phyloP scores from a whole-genome alignment of 345 rosid species.

The rapeseed (Brassica napus) region DNA sequence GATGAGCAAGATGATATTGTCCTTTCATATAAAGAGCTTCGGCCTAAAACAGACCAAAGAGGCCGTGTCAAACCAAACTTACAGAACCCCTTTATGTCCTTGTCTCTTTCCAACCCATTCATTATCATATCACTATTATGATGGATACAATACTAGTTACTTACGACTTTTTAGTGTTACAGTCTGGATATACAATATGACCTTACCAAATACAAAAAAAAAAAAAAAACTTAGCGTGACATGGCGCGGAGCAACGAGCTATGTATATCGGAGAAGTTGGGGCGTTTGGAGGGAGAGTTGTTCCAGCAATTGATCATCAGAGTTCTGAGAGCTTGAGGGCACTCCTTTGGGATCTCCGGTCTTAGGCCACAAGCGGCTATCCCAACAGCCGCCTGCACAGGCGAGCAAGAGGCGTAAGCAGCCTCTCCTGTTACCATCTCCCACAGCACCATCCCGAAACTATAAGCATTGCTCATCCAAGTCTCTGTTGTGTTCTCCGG shows the following conservation, averaged over 20 bases:
- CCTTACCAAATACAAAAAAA: background rate
- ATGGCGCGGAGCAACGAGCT: constrained; percentile 49
- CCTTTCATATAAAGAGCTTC: too few species aligned
- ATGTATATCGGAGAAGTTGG: constrained; percentile 68
- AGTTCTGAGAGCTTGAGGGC: constrained; percentile 68
- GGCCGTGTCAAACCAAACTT: constrained; percentile 16
- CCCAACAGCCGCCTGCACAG: constrained; percentile 96
- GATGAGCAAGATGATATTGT: background rate
- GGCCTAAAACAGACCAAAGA: constrained; percentile 1
- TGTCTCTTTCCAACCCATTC: background rate
- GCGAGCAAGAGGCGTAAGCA: constrained; percentile 84
- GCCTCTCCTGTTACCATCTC: constrained; percentile 94
- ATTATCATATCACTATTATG: constrained; percentile 15
- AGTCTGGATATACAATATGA: constrained; percentile 28
- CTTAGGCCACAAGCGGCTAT: constrained; percentile 94
- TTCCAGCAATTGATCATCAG: constrained; percentile 92
- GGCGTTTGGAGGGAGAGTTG: constrained; percentile 75
- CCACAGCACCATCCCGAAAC: constrained; percentile 97
- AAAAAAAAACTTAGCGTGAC: constrained; percentile 27
- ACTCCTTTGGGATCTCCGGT: constrained; percentile 94
- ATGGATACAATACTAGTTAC: background rate
- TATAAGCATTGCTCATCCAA: constrained; percentile 94
- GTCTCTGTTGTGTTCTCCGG: constrained; percentile 90
- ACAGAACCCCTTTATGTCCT: constrained; percentile 8
- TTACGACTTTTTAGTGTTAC: constrained; percentile 18